phyloP scores from a whole-genome alignment of 2,329 filamentous ascomycete genomes.

The Scolecobasidium constrictum region DNA sequence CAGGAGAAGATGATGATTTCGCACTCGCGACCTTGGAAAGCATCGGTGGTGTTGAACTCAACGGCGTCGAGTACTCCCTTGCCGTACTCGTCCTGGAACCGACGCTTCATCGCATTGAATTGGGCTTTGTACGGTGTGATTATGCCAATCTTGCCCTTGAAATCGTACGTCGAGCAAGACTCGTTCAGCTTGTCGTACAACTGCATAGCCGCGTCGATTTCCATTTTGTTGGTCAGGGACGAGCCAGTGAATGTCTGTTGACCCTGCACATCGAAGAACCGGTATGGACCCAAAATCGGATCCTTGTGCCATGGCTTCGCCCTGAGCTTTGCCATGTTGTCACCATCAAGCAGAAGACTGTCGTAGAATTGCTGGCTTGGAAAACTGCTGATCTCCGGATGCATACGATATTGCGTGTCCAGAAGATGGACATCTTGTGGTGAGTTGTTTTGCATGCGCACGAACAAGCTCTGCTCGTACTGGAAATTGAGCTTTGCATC shows the following conservation, averaged over 20 bases:
- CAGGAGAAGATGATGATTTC: conserved; percentile 99
- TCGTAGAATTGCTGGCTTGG: conserved; percentile 92
- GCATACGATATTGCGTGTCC: conserved; percentile 99
- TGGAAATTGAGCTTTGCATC: conserved; percentile 85
- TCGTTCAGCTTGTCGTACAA: conserved; percentile 75
- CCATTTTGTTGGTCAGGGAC: conserved; percentile 80
- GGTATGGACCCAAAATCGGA: conserved; percentile 75
- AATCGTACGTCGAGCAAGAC: conserved; percentile 52
- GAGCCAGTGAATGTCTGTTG: conserved; percentile 79
- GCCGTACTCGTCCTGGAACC: conserved; percentile 65
- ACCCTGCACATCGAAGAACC: conserved; percentile 94
- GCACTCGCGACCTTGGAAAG: conserved; percentile 91
- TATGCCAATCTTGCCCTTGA: conserved; percentile 80
- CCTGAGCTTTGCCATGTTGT: conserved; percentile 67
- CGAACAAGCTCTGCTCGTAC: conserved; percentile 96
- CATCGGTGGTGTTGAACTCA: conserved; percentile 98
- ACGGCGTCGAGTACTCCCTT: conserved; percentile 64
- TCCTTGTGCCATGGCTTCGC: conserved; percentile 77
- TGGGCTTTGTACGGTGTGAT: conserved; percentile 98
- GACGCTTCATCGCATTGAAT: conserved; percentile 63
- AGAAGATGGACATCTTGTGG: conserved; percentile 82
- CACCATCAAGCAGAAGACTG: conserved; percentile 71
- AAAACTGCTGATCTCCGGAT: conserved; percentile 88
- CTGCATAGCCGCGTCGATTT: conserved; percentile 75
- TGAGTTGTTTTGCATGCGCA: conserved; percentile 92